phyloP scores from a whole-genome alignment of 2,329 filamentous ascomycete species.

The Penicillium sp. region DNA sequence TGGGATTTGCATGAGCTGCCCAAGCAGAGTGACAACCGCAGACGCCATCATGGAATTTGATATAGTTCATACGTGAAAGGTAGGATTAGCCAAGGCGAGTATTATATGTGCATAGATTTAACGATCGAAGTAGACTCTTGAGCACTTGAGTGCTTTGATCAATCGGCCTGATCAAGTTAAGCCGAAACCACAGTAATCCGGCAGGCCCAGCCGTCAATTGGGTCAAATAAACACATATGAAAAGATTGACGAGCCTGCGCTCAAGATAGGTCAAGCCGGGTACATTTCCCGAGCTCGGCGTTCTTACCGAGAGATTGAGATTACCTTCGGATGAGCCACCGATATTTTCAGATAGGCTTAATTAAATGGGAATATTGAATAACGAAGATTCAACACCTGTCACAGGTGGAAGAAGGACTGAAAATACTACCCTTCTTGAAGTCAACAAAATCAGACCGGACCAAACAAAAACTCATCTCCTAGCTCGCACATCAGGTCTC shows the following conservation, averaged over 20 bases:
- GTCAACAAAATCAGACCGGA: not conserved
- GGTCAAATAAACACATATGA: no score
- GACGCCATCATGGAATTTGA: not conserved
- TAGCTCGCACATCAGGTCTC: conserved; percentile 12
- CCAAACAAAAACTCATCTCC: conserved; percentile 11
- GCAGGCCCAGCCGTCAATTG: no score
- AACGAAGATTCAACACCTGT: not conserved
- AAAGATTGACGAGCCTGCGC: no score
- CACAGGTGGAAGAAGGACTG: not conserved
- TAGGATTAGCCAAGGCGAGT: not conserved
- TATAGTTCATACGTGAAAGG: not conserved
- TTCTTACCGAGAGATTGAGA: not conserved
- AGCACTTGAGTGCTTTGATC: not conserved
- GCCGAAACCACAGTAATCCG: no score
- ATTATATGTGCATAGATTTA: not conserved
- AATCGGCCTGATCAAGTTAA: not conserved
- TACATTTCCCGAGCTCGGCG: not conserved
- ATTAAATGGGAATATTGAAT: not conserved
- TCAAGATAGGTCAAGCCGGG: not conserved
- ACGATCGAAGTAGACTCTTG: not conserved
- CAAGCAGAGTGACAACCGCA: not conserved
- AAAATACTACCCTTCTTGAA: not conserved
- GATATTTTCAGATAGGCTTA: not conserved
- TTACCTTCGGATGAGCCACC: not conserved
- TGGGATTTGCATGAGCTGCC: not conserved